These are phyloP conservation scores for Phoma sp. DNA, from an alignment of 2,329 filamentous ascomycete species.

Conservation along the genomic window DNA sequence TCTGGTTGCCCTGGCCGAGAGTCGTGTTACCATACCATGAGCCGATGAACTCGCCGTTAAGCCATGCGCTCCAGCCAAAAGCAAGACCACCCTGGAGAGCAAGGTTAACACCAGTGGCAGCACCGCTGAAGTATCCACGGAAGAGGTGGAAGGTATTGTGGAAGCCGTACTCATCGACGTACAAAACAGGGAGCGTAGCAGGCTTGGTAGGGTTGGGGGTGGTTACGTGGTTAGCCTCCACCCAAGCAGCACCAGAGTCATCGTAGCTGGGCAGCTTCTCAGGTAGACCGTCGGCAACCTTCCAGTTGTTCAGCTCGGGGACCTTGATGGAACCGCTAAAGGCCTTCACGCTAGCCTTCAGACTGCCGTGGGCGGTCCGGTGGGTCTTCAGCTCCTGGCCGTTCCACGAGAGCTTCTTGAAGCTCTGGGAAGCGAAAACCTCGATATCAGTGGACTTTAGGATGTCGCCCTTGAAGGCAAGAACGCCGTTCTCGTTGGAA, in stretches of 20 bases:
- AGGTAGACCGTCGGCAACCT: conserved; percentile 58
- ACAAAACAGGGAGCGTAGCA: conserved; percentile 50
- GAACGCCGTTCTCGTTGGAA: conserved; percentile 25
- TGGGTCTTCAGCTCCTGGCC: conserved; percentile 40
- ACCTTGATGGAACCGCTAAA: conserved; percentile 42
- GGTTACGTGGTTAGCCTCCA: conserved; percentile 45
- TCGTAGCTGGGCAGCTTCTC: conserved; percentile 57
- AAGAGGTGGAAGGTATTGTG: conserved; percentile 53
- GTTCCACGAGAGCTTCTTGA: conserved; percentile 49
- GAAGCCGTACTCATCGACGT: conserved; percentile 53
- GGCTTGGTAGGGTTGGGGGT: conserved; percentile 51
- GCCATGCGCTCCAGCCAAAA: conserved; percentile 65
- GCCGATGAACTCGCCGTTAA: conserved; percentile 65
- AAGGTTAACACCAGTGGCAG: conserved; percentile 56
- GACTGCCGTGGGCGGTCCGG: conserved; percentile 47
- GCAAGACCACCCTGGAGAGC: conserved; percentile 62
- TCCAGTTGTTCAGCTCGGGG: conserved; percentile 57
- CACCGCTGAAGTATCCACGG: conserved; percentile 51
- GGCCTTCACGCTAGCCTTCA: conserved; percentile 41
- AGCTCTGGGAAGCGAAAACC: conserved; percentile 43
- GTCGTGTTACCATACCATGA: conserved; percentile 62
- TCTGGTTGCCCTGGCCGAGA: conserved; percentile 43
- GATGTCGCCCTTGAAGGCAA: conserved; percentile 48
- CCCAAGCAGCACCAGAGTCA: conserved; percentile 55
- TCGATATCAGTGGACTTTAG: conserved; percentile 46